A percentile compares a stretch with the other conserved stretches of the same genome.
Evolutionary conservation across 164 flowering plant genomes (phyloP).

Genomic region (Piper betle): DNA sequence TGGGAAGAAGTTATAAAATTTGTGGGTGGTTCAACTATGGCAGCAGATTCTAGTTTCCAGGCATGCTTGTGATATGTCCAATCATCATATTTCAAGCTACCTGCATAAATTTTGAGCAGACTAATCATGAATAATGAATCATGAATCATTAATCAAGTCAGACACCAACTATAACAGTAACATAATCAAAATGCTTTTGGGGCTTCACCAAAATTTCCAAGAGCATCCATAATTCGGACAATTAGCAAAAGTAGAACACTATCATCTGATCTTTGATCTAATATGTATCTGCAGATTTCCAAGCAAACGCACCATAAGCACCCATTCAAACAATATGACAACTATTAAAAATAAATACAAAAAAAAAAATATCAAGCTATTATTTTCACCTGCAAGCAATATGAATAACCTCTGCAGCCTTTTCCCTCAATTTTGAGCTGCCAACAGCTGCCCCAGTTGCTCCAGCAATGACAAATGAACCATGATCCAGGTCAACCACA

Average conservation of each 20-base stretch:
- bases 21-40: constrained; percentile 78
- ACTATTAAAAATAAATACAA: not conserved
- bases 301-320: constrained; percentile 10
- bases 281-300: constrained; percentile 46
- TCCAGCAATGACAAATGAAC: constrained; percentile 69
- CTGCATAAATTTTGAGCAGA: constrained; percentile 25
- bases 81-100: constrained; percentile 90
- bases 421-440: constrained; percentile 64
- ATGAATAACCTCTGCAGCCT: constrained; percentile 70
- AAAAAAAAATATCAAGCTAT: not conserved
- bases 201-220: constrained; percentile 78
- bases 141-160: constrained; percentile 1
- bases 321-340: constrained; percentile 2
- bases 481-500: constrained; percentile 22
- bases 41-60: constrained; percentile 92
- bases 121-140: too few relatives aligned
- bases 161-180: not conserved
- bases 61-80: constrained; percentile 93
- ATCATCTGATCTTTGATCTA: constrained; percentile 92
- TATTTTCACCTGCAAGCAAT: constrained; percentile 66
- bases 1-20: constrained; percentile 70
- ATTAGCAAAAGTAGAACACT: constrained; percentile 82
- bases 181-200: not conserved
- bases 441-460: constrained; percentile 82
- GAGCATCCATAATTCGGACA: constrained; percentile 82